Evolutionary conservation across 164 flowering plant species (phyloP).

Genomic region (Vitis cinerea): DNA sequence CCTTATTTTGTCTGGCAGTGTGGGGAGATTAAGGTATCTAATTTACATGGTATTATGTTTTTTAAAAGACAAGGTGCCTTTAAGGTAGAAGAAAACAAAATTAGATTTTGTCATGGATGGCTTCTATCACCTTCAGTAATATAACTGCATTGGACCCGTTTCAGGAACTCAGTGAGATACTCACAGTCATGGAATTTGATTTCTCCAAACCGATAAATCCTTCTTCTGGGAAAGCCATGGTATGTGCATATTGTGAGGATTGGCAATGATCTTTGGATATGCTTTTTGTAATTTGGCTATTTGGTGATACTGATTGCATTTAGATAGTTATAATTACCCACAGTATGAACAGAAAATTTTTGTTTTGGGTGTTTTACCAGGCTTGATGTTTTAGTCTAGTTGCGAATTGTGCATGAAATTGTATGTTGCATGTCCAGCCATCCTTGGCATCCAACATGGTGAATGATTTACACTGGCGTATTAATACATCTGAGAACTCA

Average conservation of each 20-base stretch:
- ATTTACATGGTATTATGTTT: neutral
- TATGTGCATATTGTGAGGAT: constrained; percentile 17
- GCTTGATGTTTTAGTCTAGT: too few species aligned
- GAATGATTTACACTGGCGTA: too few species aligned
- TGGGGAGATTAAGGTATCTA: constrained; percentile 68
- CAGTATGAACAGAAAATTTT: too few species aligned
- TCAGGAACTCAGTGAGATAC: constrained; percentile 68
- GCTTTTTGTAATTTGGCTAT: neutral
- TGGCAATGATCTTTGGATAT: neutral
- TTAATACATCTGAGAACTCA: too few species aligned
- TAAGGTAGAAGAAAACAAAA: neutral
- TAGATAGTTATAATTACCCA: too few species aligned
- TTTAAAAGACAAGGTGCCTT: neutral
- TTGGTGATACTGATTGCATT: too few species aligned
- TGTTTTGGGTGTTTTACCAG: too few species aligned
- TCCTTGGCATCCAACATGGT: neutral
- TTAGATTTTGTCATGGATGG: neutral
- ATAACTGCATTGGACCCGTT: constrained; percentile 9
- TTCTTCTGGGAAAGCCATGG: constrained; percentile 69
- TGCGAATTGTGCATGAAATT: too few species aligned
- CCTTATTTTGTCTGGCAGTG: constrained; percentile 87
- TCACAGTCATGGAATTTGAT: constrained; percentile 85
- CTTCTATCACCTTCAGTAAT: constrained; percentile 8
- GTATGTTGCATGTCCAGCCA: neutral
- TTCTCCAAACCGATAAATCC: constrained; percentile 55